A percentile compares a stretch with the other conserved stretches of the same genome.
These are phyloP conservation scores for Colletotrichum salicis DNA, from an alignment of 2,329 filamentous ascomycete genomes.

Conservation along the genomic window DNA sequence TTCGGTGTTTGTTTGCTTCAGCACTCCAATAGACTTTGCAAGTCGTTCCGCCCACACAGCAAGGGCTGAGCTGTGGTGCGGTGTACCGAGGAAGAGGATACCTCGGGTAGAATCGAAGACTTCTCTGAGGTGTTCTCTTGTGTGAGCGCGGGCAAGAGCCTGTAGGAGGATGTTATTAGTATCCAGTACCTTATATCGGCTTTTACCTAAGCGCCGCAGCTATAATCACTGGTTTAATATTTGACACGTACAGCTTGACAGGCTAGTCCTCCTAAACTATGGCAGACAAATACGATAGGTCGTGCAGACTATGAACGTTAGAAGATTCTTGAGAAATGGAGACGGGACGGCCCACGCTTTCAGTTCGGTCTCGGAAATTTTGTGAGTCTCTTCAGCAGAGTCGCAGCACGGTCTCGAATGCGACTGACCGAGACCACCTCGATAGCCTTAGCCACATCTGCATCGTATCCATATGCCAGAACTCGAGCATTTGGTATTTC, in stretches of 20 bases:
- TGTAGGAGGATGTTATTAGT: neutral
- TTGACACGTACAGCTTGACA: no score
- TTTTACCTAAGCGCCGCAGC: neutral
- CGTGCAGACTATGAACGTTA: neutral
- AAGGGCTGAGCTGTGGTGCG: neutral
- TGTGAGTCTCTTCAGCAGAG: neutral
- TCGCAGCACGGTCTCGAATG: neutral
- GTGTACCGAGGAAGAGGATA: neutral
- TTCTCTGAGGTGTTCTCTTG: neutral
- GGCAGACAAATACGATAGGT: neutral
- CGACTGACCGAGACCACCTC: neutral
- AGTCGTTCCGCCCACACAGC: neutral
- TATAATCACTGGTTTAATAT: no score
- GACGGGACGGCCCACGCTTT: neutral
- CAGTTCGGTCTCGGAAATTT: neutral
- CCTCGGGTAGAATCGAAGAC: neutral
- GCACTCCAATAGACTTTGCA: neutral
- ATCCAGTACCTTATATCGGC: neutral
- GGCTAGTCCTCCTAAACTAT: neutral
- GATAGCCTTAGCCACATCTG: no score
- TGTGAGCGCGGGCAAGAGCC: neutral
- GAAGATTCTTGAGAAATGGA: no score
- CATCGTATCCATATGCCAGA: neutral
- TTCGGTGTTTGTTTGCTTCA: neutral
- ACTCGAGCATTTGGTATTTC: neutral